Conservation (phyloP, 805 yeast species). For the Cyberlindnera mycetangii region DNA sequence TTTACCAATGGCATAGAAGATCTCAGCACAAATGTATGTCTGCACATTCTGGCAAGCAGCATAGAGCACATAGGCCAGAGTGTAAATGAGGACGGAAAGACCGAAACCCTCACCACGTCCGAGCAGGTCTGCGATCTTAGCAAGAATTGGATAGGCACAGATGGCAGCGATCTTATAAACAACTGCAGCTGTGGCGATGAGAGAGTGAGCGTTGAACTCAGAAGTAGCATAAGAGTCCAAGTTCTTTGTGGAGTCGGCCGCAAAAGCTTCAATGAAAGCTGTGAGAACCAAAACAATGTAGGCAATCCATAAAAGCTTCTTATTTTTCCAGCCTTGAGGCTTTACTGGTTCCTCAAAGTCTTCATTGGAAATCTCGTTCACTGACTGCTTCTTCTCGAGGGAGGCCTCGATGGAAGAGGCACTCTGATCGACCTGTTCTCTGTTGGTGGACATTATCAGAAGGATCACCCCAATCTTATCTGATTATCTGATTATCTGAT, state of each 20-base stretch:
- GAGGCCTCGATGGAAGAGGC: constrained; percentile 1
- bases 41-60: constrained; percentile 33
- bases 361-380: background rate
- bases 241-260: constrained; percentile 26
- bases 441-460: background rate
- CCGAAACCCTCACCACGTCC: constrained; percentile 39
- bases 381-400: background rate
- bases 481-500: background rate
- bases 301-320: constrained; percentile 23
- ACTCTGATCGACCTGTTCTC: background rate
- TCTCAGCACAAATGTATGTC: constrained; percentile 33
- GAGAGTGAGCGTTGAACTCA: constrained; percentile 35
- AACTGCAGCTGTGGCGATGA: constrained; percentile 36
- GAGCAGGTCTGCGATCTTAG: constrained; percentile 35
- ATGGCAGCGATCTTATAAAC: constrained; percentile 37
- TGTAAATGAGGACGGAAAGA: constrained; percentile 30
- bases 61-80: constrained; percentile 33
- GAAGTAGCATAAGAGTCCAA: constrained; percentile 34
- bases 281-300: constrained; percentile 27
- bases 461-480: background rate
- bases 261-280: constrained; percentile 31
- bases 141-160: constrained; percentile 36
- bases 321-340: constrained; percentile 19
- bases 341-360: background rate
- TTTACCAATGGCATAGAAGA: constrained; percentile 37